phyloP scores from a whole-genome alignment of 2,329 filamentous ascomycete genomes.

The Fusarium liriodendri region DNA sequence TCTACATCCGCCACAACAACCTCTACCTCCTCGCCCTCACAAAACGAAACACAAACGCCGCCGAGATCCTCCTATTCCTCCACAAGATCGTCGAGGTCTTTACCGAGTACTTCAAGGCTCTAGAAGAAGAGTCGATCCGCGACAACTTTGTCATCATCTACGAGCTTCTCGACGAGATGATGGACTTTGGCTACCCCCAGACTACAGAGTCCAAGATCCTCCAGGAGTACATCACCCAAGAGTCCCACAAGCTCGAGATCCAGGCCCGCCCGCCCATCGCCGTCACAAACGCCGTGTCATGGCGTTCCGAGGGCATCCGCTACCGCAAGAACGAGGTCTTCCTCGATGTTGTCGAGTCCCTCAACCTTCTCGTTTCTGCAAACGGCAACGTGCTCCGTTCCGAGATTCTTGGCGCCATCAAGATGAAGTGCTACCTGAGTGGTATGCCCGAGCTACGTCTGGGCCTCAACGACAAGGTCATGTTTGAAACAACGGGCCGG shows the following conservation, averaged over 20 bases:
- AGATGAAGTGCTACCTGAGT: constrained; percentile 99
- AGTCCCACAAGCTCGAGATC: constrained; percentile 97
- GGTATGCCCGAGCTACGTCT: constrained; percentile 97
- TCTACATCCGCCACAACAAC: constrained; percentile 99
- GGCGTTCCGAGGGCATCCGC: constrained; percentile 96
- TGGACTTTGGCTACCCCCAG: constrained; percentile 99
- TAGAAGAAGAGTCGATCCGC: constrained; percentile 98
- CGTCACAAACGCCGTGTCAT: constrained; percentile 97
- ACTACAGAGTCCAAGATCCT: constrained; percentile 98
- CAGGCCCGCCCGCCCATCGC: constrained; percentile 96
- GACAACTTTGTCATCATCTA: constrained; percentile 99
- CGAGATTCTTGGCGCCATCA: constrained; percentile 95
- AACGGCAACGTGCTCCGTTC: constrained; percentile 96
- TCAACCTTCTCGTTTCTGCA: constrained; percentile 94
- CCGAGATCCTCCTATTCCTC: constrained; percentile 97
- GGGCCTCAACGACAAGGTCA: constrained; percentile 98
- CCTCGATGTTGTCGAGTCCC: constrained; percentile 94
- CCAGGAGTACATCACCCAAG: constrained; percentile 99
- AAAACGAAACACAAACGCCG: constrained; percentile 98
- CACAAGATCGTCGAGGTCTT: constrained; percentile 99
- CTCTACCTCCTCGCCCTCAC: constrained; percentile 97
- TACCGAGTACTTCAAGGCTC: constrained; percentile 99
- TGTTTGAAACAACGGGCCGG: constrained; percentile 98
- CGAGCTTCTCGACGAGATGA: constrained; percentile 99
- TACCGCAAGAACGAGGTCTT: constrained; percentile 99